Evolutionary conservation across 805 yeast genomes (phyloP), one percentile per base, ranked within the genome.

Genomic region (Candida corydali): DNA sequence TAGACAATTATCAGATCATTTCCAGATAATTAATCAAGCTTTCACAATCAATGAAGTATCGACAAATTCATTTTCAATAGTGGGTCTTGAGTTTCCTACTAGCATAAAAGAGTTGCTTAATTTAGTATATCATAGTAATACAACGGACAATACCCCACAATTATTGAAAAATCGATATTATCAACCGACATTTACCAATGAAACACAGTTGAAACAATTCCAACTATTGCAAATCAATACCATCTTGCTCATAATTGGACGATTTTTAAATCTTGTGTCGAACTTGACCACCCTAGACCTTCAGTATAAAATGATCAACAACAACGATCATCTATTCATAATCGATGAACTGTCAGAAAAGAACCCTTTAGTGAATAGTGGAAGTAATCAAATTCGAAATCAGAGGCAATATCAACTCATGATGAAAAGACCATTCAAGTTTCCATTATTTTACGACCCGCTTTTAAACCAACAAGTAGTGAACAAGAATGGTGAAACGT

Each of bases 31-130:
- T 10, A 44, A 38, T 29, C 57, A 57, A 24, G 50, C 57, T 4
- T 43, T 61, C 19, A 46, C 50, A 8, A 61, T 66, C n/a, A 55
- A 46, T 6, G 26, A 24, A 50, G 52, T 35, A 41, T 44, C 6
- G 45, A 47, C 23, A 45, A 54, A n/a, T 49, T 45, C 8, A 10
- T 57, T 61, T 36, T 46, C 47, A 19, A 62, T 67, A 3, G 34
- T 54, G 40, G 69, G 63, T 0, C 42, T 63, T 5, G 65, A 61
- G 32, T 61, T 66, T 35, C 72, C 72, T 1, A 36, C 55, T 3
- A 51, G 50, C 26, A 54, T 55, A 16, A 49, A 49, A 19, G 63
- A 62, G 20, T 34, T 66, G 10, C 47, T 63, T 8, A 46, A 50
- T 15, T 43, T 48, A 11, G 55, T 69, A 37, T 62, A 63, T 44